These are phyloP conservation scores for Petunia secreta DNA, from an alignment of 257 asterid genomes.

Conservation along the genomic window DNA sequence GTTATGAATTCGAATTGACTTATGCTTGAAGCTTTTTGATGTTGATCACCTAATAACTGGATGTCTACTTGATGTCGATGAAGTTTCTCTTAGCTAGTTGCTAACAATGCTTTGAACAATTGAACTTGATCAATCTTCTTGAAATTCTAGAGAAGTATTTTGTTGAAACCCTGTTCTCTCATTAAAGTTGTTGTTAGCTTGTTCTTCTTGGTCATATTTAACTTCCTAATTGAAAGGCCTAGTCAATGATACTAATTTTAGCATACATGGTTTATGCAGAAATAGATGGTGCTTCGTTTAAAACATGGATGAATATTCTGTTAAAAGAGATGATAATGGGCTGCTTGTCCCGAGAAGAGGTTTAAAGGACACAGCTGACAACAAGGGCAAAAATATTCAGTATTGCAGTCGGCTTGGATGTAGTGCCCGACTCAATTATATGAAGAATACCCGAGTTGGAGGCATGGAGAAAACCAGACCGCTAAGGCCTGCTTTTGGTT, in stretches of 20 bases:
- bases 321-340: conserved; percentile 48
- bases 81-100: background rate
- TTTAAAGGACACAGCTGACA: conserved; percentile 37
- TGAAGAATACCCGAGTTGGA: conserved; percentile 37
- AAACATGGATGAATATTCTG: conserved; percentile 53
- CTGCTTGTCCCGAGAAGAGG: conserved; percentile 45
- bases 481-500: conserved; percentile 40
- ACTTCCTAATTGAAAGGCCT: background rate
- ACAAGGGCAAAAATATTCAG: conserved; percentile 50
- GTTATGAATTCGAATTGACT: background rate
- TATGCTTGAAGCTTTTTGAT: conserved; percentile 5
- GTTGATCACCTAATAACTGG: background rate
- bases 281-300: conserved; percentile 24
- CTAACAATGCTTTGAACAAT: background rate
- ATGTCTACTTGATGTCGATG: background rate
- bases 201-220: background rate
- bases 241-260: background rate
- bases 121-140: background rate
- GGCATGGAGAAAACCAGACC: conserved; percentile 51
- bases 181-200: background rate
- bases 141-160: background rate
- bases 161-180: background rate
- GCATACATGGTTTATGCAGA: conserved; percentile 6
- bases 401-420: conserved; percentile 84
- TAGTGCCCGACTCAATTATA: conserved; percentile 64